Conservation (phyloP, 495 filamentous ascomycete genomes). For the Daldinia caldariorum region DNA sequence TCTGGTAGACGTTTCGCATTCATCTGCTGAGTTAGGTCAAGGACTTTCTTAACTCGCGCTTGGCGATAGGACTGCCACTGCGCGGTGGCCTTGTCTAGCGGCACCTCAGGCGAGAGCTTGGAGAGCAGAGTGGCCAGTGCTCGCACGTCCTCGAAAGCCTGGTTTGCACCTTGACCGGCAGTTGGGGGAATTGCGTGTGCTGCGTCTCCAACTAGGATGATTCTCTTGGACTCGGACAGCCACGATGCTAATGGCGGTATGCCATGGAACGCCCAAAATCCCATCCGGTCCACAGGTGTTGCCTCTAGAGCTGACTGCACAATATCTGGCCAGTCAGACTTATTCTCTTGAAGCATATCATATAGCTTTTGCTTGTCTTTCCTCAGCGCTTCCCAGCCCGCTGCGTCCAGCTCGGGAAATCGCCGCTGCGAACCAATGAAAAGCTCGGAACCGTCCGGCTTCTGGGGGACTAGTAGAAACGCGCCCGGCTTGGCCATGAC, state of each 20-base stretch:
- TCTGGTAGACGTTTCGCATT: conserved; percentile 35
- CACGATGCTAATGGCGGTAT: conserved; percentile 43
- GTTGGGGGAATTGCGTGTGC: conserved; percentile 57
- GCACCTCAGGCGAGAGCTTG: conserved; percentile 19
- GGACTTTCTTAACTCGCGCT: conserved; percentile 30
- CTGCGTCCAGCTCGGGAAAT: conserved; percentile 23
- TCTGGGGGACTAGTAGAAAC: conserved; percentile 61
- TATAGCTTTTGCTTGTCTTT: conserved; percentile 40
- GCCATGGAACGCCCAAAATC: conserved; percentile 35
- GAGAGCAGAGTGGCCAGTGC: conserved; percentile 39
- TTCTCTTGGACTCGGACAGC: conserved; percentile 44
- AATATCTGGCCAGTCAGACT: conserved; percentile 35
- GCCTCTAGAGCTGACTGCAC: conserved; percentile 33
- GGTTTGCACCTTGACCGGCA: conserved; percentile 48
- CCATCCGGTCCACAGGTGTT: conserved; percentile 16
- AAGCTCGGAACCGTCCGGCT: conserved; percentile 55
- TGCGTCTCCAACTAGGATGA: conserved; percentile 56
- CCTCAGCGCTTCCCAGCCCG: conserved; percentile 37
- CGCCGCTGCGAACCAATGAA: conserved; percentile 55
- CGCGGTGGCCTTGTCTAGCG: conserved; percentile 25
- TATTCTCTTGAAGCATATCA: conserved; percentile 38
- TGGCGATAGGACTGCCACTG: conserved; percentile 40
- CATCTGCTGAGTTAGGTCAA: conserved; percentile 38
- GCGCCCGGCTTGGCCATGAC: conserved; percentile 56
- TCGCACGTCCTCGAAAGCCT: conserved; percentile 49